Base-by-base conservation (phyloP, 345 rosid species). In the Noccaea bulbosa region DNA sequence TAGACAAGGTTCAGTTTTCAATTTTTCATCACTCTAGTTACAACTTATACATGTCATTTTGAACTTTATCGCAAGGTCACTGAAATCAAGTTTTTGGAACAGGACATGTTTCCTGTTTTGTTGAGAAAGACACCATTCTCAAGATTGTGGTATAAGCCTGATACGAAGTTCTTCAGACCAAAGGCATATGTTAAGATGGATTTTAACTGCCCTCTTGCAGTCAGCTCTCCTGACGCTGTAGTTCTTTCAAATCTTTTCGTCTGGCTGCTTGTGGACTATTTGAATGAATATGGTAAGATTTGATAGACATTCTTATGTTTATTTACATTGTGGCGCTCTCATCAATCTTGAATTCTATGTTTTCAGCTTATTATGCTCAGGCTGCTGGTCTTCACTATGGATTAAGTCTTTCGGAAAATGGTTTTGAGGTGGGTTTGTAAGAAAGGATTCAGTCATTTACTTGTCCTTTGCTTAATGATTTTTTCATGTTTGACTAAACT, bases 361-460 rank as follows among this genome's bases (percentile, higher is more conserved):
- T 78, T 20, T 61, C 89, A 93, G 97, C 93, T 71, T 93, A 90
- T 73, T 82, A 88, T 83, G 98, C 97, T 11, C 78, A 81, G 71
- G 83, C 78, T 81, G 97, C 96, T 81, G 97, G 96, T 61, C 87
- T 93, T 67, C 15, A 72, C 69, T 93, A 87, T 54, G 51, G 40
- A 46, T 72, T 90, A 77, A 43, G 14, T 61, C 74, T 67, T 6
- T 72, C 83, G n/a, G 77, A 70, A 11, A 49, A 77, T 71, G 97
- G 97, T 64, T 88, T 93, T 80, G 79, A 85, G 98, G 96, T 90
- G 22, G 30, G 52, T 12, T 58, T 58, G 7, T 24, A 16, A 6
- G 22, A 14, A 59, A 50, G 8, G 2, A 7, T 48, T 10, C 12
- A 37, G 56, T 17, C 12, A 3, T 59, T 43, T 67, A 4, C 17